Evolutionary conservation across 2,329 filamentous ascomycete species (phyloP).

Genomic region (Trichophyton benhamiae): DNA sequence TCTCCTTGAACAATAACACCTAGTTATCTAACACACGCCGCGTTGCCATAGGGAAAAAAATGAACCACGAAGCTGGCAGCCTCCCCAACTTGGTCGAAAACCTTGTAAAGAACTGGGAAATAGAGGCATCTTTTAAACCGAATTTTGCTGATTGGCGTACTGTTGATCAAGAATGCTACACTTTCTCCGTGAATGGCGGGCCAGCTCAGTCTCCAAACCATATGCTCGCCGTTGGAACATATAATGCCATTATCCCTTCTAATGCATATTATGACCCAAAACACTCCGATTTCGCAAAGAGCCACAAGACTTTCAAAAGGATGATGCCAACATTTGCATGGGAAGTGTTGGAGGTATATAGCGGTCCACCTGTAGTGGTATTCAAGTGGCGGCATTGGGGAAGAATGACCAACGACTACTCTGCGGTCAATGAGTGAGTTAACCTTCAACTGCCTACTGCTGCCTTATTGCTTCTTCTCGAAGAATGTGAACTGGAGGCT

Average conservation of each 20-base stretch:
- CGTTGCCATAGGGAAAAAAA: conserved; percentile 40
- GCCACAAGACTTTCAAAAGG: conserved; percentile 58
- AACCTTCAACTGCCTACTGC: background rate
- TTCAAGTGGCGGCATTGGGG: conserved; percentile 61
- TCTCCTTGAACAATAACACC: background rate
- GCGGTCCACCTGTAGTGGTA: conserved; percentile 48
- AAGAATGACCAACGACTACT: conserved; percentile 53
- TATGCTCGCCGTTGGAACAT: conserved; percentile 57
- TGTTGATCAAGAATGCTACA: conserved; percentile 47
- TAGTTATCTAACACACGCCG: background rate
- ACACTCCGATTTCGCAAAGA: conserved; percentile 49
- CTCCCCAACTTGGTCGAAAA: conserved; percentile 53
- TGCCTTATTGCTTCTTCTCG: too few species aligned
- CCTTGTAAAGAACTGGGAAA: conserved; percentile 62
- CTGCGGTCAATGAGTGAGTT: conserved; percentile 50
- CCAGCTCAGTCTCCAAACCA: conserved; percentile 46
- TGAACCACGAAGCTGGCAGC: conserved; percentile 43
- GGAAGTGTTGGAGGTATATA: conserved; percentile 58
- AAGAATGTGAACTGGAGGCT: background rate
- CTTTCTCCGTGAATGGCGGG: conserved; percentile 52
- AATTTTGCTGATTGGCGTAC: conserved; percentile 52
- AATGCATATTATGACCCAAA: conserved; percentile 54
- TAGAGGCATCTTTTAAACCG: conserved; percentile 57
- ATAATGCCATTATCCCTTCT: conserved; percentile 53
- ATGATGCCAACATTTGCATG: conserved; percentile 64